Evolutionary conservation across 1,284 basidiomycete species (phyloP).

Genomic region (Leccinum fuscescens): DNA sequence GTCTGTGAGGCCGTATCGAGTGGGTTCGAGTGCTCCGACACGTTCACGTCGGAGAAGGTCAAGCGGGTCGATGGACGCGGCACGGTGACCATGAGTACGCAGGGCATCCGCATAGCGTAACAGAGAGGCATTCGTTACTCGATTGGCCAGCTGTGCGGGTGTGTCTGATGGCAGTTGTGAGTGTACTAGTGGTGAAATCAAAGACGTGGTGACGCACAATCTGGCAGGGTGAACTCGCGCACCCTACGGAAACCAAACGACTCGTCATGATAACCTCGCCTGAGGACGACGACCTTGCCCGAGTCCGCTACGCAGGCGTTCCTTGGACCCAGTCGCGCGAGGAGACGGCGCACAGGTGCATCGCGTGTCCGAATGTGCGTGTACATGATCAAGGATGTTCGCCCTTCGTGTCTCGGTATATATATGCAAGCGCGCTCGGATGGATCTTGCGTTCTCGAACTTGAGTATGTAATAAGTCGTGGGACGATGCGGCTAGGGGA

Average conservation of each 20-base stretch:
- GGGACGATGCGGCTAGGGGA: neutral
- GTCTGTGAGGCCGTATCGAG: constrained; percentile 72
- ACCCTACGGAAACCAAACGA: constrained; percentile 79
- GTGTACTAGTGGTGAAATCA: neutral
- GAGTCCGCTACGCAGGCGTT: neutral
- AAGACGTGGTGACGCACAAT: constrained; percentile 54
- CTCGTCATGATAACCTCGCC: constrained; percentile 68
- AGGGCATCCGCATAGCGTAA: constrained; percentile 87
- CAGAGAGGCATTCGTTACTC: constrained; percentile 71
- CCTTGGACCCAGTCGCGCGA: constrained; percentile 7
- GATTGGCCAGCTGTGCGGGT: constrained; percentile 69
- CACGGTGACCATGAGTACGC: constrained; percentile 76
- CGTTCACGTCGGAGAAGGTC: constrained; percentile 83
- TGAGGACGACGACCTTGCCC: constrained; percentile 27
- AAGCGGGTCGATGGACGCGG: constrained; percentile 81
- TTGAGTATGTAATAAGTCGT: constrained; percentile 9
- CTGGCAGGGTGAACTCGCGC: constrained; percentile 63
- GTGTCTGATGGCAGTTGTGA: constrained; percentile 54
- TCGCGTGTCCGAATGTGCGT: constrained; percentile 17
- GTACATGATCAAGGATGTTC: constrained; percentile 14
- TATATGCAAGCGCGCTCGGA: constrained; percentile 6
- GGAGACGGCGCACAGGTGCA: constrained; percentile 8
- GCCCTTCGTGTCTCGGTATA: neutral
- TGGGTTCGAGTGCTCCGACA: constrained; percentile 77
- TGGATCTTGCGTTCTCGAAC: constrained; percentile 16